Evolutionary conservation across 345 rosid species (phyloP).

Genomic region (Eucalyptus pauciflora): DNA sequence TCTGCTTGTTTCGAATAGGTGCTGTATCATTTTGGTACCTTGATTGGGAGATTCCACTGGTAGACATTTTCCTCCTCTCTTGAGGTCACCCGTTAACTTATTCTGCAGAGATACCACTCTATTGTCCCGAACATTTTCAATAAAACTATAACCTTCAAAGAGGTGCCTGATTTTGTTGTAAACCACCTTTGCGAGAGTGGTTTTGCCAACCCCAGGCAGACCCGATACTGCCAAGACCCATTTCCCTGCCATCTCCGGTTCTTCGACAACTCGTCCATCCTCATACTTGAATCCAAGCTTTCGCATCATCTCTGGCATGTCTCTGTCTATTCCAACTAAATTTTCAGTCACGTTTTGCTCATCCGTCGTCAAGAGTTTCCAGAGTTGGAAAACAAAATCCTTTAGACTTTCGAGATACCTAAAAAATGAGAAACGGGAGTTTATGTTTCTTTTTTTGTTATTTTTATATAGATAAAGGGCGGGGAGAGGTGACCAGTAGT

Average conservation of each 20-base stretch:
- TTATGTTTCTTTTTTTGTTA: too few relatives aligned
- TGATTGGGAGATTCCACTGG: not conserved
- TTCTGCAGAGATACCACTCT: rapidly evolving
- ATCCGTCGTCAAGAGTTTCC: not conserved
- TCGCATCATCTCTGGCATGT: not conserved
- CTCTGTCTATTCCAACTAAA: not conserved
- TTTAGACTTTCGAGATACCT: not conserved
- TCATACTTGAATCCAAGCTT: not conserved
- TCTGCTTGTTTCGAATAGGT: not conserved
- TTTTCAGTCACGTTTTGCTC: not conserved
- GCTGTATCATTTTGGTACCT: not conserved
- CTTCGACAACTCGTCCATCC: not conserved
- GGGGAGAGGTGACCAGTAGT: rapidly evolving
- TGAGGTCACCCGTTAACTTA: not conserved
- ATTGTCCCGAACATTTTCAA: not conserved
- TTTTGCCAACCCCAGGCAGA: not conserved
- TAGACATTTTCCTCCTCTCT: not conserved
- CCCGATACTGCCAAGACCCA: rapidly evolving
- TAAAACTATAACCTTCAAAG: not conserved
- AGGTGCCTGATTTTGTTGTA: not conserved
- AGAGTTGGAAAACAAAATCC: not conserved
- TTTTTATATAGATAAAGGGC: too few relatives aligned
- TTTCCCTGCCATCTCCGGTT: not conserved
- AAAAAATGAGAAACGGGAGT: not conserved
- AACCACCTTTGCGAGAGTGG: not conserved